These are phyloP conservation scores for Fomitopsis schrenkii DNA, from an alignment of 1,284 basidiomycete genomes.

Conservation along the genomic window DNA sequence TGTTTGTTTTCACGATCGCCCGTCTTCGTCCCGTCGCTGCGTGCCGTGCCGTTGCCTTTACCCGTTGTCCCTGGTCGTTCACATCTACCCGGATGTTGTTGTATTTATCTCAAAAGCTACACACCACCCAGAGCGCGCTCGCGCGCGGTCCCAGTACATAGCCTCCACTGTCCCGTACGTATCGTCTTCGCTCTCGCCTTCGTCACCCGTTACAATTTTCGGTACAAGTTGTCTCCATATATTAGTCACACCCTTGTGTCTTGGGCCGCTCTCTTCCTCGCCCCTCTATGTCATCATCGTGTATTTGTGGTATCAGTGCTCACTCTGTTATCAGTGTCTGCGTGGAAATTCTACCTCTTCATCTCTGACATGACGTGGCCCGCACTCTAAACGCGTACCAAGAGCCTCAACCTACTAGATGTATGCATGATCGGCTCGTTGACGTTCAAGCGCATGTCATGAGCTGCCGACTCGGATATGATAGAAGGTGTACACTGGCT, in stretches of 20 bases:
- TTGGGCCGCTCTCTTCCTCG: not conserved
- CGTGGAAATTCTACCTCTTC: not conserved
- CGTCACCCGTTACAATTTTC: not conserved
- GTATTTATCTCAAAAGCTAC: slow-evolving; percentile 22
- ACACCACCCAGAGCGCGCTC: not conserved
- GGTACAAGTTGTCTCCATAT: not conserved
- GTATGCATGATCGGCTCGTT: not conserved
- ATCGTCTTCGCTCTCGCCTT: slow-evolving; percentile 3
- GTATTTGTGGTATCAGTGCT: not conserved
- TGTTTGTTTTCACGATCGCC: not conserved
- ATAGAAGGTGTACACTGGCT: no score
- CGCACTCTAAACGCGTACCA: not conserved
- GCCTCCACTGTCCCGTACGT: not conserved
- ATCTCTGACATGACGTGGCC: not conserved
- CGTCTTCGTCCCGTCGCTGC: not conserved
- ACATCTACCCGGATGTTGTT: slow-evolving; percentile 15
- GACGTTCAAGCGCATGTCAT: not conserved
- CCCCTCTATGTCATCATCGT: slow-evolving; percentile 1
- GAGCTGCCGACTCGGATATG: no score
- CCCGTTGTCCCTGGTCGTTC: not conserved
- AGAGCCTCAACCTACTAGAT: not conserved
- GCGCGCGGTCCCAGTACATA: not conserved
- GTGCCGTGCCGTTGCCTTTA: not conserved
- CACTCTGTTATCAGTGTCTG: not conserved
- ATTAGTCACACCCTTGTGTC: not conserved